phyloP scores from a whole-genome alignment of 495 filamentous ascomycete genomes.

The Astrothelium subdiscretum region DNA sequence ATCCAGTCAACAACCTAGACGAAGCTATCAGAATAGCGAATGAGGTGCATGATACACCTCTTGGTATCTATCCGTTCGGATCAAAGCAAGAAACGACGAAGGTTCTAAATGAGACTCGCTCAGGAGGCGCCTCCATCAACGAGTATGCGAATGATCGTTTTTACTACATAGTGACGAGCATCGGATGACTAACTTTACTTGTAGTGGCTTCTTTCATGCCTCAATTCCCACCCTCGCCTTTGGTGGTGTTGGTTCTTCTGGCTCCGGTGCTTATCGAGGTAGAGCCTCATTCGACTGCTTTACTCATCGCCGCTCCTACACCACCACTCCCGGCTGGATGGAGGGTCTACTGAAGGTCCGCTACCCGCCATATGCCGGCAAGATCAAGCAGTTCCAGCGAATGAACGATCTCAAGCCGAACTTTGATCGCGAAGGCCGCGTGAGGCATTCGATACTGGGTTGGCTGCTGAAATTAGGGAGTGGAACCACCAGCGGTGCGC shows the following conservation, averaged over 20 bases:
- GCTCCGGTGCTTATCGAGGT: constrained; percentile 75
- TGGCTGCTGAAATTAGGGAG: constrained; percentile 6
- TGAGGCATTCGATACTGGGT: constrained; percentile 21
- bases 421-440: constrained; percentile 71
- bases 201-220: constrained; percentile 57
- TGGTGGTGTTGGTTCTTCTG: constrained; percentile 81
- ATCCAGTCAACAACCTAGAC: constrained; percentile 63
- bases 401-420: constrained; percentile 53
- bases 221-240: constrained; percentile 68
- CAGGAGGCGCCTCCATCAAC: constrained; percentile 29
- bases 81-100: constrained; percentile 59
- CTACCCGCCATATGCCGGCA: constrained; percentile 67
- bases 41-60: constrained; percentile 62
- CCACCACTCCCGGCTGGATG: constrained; percentile 68
- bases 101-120: constrained; percentile 28
- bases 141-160: constrained; percentile 4
- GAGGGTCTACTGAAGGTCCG: constrained; percentile 62
- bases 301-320: constrained; percentile 62
- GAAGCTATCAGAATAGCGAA: constrained; percentile 71
- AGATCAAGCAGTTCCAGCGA: constrained; percentile 45
- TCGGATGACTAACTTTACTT: background rate
- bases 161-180: background rate
- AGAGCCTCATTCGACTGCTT: constrained; percentile 76
- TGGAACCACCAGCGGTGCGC: constrained; percentile 1
- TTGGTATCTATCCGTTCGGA: constrained; percentile 78